phyloP scores from a whole-genome alignment of 176 grass and related monocot species.

The Bonia amplexicaulis region DNA sequence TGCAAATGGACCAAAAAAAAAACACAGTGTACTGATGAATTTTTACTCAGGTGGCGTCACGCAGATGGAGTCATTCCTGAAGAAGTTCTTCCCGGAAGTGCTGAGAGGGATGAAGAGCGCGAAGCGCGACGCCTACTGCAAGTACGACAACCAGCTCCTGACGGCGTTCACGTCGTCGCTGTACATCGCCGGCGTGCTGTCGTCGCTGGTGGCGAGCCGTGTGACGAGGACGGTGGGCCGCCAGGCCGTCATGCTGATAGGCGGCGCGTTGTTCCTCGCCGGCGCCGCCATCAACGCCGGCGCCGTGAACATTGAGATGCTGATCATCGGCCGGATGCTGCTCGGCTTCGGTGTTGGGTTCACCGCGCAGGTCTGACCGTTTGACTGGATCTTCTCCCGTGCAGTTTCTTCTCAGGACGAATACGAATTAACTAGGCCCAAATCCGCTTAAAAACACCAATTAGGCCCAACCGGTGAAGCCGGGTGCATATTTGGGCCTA shows the following conservation, averaged over 20 bases:
- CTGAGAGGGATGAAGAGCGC: conserved; percentile 19
- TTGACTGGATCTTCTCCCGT: neutral
- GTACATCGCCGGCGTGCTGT: conserved; percentile 37
- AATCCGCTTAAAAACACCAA: too few species aligned
- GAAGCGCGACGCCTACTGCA: conserved; percentile 42
- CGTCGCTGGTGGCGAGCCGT: conserved; percentile 30
- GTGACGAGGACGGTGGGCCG: conserved; percentile 43
- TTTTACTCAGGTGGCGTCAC: conserved; percentile 46
- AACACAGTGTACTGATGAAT: neutral
- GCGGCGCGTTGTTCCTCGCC: conserved; percentile 34
- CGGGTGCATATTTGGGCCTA: too few species aligned
- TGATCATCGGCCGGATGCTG: conserved; percentile 43
- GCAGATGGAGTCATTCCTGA: conserved; percentile 52
- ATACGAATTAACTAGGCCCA: neutral
- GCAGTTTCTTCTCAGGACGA: neutral
- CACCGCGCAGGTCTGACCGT: conserved; percentile 27
- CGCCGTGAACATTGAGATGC: conserved; percentile 51
- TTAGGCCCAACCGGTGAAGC: neutral
- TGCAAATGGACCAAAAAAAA: neutral
- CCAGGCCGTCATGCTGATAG: conserved; percentile 34
- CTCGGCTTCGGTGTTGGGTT: conserved; percentile 54
- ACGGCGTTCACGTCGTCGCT: conserved; percentile 58
- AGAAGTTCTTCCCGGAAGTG: conserved; percentile 47
- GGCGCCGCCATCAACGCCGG: conserved; percentile 36
- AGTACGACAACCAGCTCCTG: conserved; percentile 40